Conservation (phyloP, 2,329 filamentous ascomycete species). For the Chalara sp. region DNA sequence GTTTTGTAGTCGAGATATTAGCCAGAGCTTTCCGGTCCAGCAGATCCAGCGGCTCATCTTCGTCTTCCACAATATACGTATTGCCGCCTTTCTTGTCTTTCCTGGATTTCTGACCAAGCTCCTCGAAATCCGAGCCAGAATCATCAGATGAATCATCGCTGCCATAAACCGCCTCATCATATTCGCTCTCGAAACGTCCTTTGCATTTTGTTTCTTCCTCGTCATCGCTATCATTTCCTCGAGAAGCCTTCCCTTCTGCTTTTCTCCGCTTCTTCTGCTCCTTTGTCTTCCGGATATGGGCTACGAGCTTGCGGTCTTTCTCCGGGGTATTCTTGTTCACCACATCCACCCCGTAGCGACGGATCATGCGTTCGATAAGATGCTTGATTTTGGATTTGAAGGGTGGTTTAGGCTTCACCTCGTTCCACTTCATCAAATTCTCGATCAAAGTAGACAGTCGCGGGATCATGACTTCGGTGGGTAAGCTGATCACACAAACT, state of each 20-base stretch:
- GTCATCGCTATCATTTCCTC: slow-evolving; percentile 49
- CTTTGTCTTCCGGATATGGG: slow-evolving; percentile 92
- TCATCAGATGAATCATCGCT: slow-evolving; percentile 48
- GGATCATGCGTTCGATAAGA: slow-evolving; percentile 89
- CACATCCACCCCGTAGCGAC: slow-evolving; percentile 77
- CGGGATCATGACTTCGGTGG: slow-evolving; percentile 70
- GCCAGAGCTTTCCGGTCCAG: slow-evolving; percentile 83
- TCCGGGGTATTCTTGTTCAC: slow-evolving; percentile 80
- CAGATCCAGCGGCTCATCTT: slow-evolving; percentile 90
- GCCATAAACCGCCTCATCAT: slow-evolving; percentile 85
- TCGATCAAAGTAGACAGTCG: slow-evolving; percentile 73
- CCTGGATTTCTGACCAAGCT: slow-evolving; percentile 38
- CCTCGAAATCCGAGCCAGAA: slow-evolving; percentile 57
- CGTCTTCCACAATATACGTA: slow-evolving; percentile 88
- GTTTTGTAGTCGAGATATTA: slow-evolving; percentile 88
- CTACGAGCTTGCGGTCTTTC: slow-evolving; percentile 79
- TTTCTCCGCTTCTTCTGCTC: slow-evolving; percentile 89
- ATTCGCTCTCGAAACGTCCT: slow-evolving; percentile 80
- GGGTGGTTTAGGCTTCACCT: slow-evolving; percentile 91
- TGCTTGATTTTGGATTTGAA: slow-evolving; percentile 98
- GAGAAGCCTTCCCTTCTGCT: slow-evolving; percentile 54
- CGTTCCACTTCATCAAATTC: slow-evolving; percentile 90
- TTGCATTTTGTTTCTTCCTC: slow-evolving; percentile 40
- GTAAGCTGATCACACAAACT: slow-evolving; percentile 83
- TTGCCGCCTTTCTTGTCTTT: slow-evolving; percentile 53